Evolutionary conservation across 2,329 filamentous ascomycete species (phyloP).

Genomic region (Gnomoniopsis sp.): DNA sequence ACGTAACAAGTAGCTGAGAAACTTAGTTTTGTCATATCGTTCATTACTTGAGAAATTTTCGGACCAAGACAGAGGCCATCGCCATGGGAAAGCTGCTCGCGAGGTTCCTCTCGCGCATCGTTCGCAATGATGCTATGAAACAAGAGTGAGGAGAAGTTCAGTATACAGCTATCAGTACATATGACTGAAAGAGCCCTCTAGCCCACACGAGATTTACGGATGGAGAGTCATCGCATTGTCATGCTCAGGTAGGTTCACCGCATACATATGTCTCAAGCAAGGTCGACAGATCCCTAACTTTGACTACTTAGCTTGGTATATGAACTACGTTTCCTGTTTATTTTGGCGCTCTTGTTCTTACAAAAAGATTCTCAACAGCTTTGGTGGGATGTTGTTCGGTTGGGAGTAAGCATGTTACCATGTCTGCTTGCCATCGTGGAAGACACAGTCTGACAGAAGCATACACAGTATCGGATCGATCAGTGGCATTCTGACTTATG

Average conservation of each 20-base stretch:
- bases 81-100: slow-evolving; percentile 36
- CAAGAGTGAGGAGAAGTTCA: slow-evolving; percentile 36
- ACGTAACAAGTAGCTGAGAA: background rate
- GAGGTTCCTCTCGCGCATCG: slow-evolving; percentile 50
- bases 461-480: slow-evolving; percentile 58
- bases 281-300: background rate
- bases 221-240: slow-evolving; percentile 65
- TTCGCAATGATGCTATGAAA: slow-evolving; percentile 70
- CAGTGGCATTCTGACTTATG: slow-evolving; percentile 53
- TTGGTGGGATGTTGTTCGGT: slow-evolving; percentile 57
- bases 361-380: slow-evolving; percentile 33
- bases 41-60: background rate
- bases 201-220: slow-evolving; percentile 63
- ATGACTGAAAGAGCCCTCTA: background rate
- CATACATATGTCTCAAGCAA: background rate
- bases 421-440: slow-evolving; percentile 34
- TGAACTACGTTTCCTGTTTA: background rate
- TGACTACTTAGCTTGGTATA: slow-evolving; percentile 8
- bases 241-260: slow-evolving; percentile 43
- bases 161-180: background rate
- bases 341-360: background rate
- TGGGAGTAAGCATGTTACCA: slow-evolving; percentile 31
- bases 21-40: background rate
- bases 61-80: background rate
- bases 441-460: background rate